Evolutionary conservation across 1,284 basidiomycete genomes (phyloP), one percentile per base, ranked within the genome.

Genomic region (Sporisorium exsertum): DNA sequence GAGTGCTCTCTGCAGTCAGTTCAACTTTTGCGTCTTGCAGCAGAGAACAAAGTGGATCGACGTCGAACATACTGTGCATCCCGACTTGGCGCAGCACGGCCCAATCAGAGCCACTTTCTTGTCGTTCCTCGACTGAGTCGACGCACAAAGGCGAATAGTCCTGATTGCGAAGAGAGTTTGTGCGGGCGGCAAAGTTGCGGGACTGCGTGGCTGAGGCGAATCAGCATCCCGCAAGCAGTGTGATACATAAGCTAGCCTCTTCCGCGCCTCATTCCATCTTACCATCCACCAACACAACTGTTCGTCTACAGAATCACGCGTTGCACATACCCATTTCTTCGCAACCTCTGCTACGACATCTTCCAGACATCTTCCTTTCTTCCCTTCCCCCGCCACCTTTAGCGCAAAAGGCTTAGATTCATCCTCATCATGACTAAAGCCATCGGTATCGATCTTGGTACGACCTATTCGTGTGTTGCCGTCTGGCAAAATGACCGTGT

Each of bases 401-500:
- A 64, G 35, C 13, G 35, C 49, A 49, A 71, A 71, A 64, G 47
- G 62, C 40, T 56, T 49, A 66, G 46, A 35, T 50, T n/a, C n/a
- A 24, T 49, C 45, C 29, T 53, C 70, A 81, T 49, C 47, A 81
- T 81, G 84, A 77, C 70, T 60, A 95, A 95, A 91, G 94, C 94
- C 80, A 91, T 95, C 87, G 94, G 94, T 88, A 95, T 96, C 86
- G 92, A 94, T 89, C 89, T 93, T 83, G 94, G 94, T 84, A 95
- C 93, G 33, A 88, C 87, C 78, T 88, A 88, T 87, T 92, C 91
- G 20, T 68, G 81, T 75, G 79, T 78, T 54, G 95, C 93, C 89
- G 94, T 97, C 79, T 97, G 95, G 95, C 93, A 95, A 89, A 94
- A 97, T 83, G 95, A 97, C 89, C 93, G 95, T 85, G 95, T 97